Evolutionary conservation across 345 rosid genomes (phyloP), one percentile per base, ranked within the genome.

Genomic region (Gossypium longicalyx): DNA sequence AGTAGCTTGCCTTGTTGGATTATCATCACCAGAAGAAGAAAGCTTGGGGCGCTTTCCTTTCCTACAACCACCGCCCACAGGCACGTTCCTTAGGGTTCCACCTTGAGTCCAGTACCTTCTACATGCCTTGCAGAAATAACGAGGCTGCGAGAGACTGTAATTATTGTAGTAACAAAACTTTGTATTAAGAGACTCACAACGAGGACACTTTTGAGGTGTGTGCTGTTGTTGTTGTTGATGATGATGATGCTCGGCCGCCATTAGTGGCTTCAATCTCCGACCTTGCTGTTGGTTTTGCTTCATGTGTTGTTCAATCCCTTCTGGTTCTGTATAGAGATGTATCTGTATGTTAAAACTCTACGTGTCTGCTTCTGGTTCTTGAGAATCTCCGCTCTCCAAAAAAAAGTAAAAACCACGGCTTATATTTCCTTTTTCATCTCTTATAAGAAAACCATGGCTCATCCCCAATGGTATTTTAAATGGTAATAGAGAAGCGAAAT

Each of bases 101-200:
- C 94, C 91, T 9, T 85, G 89, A 27, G 94, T 89, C 94, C 94
- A 89, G 53, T 89, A 87, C 68, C 94, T 77, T 79, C 88, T 77
- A 72, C 94, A 89, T 3, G 83, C 69, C 87, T 89, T 89, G 84
- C 94, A 89, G 77, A 87, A 89, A 76, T 85, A 86, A 13, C 94
- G 84, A 56, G 94, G 94, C 86, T 89, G 94, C 29, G 90, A 78
- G 43, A 87, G 83, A 44, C 90, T 89, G 83, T 87, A 87, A 63
- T 89, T 89, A 84, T 87, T 89, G 85, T 86, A 89, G 71, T 89
- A 87, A 82, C 94, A 89, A 73, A 89, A 89, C 77, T 89, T 89
- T 20, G 94, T 87, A 74, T 89, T 84, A 20, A 80, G 15, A 5
- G 94, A 89, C 15, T 89, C 89, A 15, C 94, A 89, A 2, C 94